Percentiles rank a stretch among this genome's conserved stretches.
These are phyloP conservation scores for Peltaster fructicola DNA, from an alignment of 2,329 filamentous ascomycete species.

Conservation along the genomic window DNA sequence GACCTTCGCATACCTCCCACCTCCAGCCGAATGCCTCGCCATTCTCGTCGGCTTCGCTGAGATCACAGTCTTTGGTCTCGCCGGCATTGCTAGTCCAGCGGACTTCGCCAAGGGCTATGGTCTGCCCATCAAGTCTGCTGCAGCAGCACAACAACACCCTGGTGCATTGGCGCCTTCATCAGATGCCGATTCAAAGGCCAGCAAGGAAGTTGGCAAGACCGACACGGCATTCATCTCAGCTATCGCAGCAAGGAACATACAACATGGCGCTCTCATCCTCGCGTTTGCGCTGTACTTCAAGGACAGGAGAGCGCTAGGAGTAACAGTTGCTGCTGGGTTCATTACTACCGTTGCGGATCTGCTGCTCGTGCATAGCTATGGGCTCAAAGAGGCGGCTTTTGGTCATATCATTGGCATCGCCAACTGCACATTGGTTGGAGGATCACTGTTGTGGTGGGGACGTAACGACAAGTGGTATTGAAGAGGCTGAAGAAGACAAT, in stretches of 20 bases:
- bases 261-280: conserved; percentile 16
- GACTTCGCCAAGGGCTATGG: conserved; percentile 19
- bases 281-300: conserved; percentile 16
- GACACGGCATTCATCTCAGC: conserved; percentile 13
- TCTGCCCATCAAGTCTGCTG: conserved; percentile 9
- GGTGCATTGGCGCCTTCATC: conserved; percentile 4
- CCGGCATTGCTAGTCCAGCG: conserved; percentile 16
- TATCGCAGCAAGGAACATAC: conserved; percentile 16
- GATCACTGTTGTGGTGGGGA: conserved; percentile 15
- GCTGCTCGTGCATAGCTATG: conserved; percentile 15
- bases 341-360: conserved; percentile 16
- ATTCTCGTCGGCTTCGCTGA: conserved; percentile 18
- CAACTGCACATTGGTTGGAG: conserved; percentile 13
- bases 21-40: conserved; percentile 19
- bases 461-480: conserved; percentile 9
- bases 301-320: conserved; percentile 15
- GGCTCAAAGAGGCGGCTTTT: conserved; percentile 10
- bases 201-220: conserved; percentile 8
- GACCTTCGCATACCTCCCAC: conserved; percentile 15
- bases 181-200: conserved; percentile 1
- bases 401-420: conserved; percentile 15
- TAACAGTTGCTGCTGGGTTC: conserved; percentile 11
- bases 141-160: conserved; percentile 3
- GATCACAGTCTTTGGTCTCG: conserved; percentile 18
- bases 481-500: no score